A percentile compares a stretch with the other conserved stretches of the same genome.
Evolutionary conservation across 2,329 filamentous ascomycete genomes (phyloP).

Genomic region (Coniochaeta sp.): DNA sequence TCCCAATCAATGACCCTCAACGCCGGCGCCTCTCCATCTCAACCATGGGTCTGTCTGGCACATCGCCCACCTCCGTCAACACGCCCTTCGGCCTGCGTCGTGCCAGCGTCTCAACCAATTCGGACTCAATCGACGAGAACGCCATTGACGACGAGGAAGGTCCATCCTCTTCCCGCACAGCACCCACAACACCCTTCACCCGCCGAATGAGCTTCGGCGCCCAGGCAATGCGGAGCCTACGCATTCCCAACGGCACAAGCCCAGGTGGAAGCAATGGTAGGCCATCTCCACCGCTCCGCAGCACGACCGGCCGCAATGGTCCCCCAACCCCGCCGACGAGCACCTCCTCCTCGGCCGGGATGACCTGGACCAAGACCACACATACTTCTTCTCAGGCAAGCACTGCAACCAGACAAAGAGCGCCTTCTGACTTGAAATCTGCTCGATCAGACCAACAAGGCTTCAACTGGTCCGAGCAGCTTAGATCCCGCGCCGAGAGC

Average conservation of each 20-base stretch:
- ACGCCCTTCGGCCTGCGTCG: conserved; percentile 48
- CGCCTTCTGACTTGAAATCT: conserved; percentile 57
- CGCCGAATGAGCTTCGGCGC: conserved; percentile 88
- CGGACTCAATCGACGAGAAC: conserved; percentile 59
- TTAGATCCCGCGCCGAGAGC: conserved; percentile 86
- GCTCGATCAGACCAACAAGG: conserved; percentile 78
- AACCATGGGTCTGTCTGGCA: conserved; percentile 66
- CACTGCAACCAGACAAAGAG: conserved; percentile 48
- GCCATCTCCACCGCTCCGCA: conserved; percentile 32
- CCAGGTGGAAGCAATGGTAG: conserved; percentile 53
- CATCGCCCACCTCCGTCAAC: conserved; percentile 50
- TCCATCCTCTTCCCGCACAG: conserved; percentile 37
- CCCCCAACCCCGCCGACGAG: conserved; percentile 24
- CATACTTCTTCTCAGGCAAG: conserved; percentile 50
- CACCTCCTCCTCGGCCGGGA: conserved; percentile 22
- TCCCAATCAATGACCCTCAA: conserved; percentile 45
- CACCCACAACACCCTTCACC: conserved; percentile 66
- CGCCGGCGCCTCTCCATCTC: conserved; percentile 67
- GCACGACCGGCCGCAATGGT: conserved; percentile 13
- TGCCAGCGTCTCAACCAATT: conserved; percentile 64
- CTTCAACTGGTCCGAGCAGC: conserved; percentile 96
- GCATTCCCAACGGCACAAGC: conserved; percentile 48
- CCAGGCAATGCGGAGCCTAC: conserved; percentile 67
- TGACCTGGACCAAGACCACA: conserved; percentile 32
- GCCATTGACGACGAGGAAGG: conserved; percentile 64